phyloP scores from a whole-genome alignment of 345 rosid species.

The Anacardium occidentale region DNA sequence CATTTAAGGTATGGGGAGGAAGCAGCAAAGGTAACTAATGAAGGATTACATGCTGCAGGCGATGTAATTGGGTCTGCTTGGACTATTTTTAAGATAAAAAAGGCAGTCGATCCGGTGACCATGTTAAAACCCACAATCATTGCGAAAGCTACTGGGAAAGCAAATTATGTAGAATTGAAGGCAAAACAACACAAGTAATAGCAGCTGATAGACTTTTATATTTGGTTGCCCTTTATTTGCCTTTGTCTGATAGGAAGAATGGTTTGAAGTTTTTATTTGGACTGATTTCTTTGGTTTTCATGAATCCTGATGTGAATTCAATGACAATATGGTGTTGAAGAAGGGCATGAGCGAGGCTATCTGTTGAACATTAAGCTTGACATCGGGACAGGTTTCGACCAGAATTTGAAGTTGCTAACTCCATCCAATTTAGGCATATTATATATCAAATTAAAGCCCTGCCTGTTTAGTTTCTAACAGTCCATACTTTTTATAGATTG shows the following conservation, averaged over 20 bases:
- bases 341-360: too few relatives aligned
- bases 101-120: conserved; percentile 77
- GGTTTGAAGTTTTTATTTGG: background rate
- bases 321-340: too few relatives aligned
- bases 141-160: conserved; percentile 61
- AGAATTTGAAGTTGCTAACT: too few relatives aligned
- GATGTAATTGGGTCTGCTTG: conserved; percentile 89
- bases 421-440: too few relatives aligned
- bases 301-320: too few relatives aligned
- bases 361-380: too few relatives aligned
- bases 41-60: conserved; percentile 89
- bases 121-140: conserved; percentile 64
- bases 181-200: conserved; percentile 37
- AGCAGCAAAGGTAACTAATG: conserved; percentile 68
- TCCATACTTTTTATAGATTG: too few relatives aligned
- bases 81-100: conserved; percentile 87
- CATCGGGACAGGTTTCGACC: too few relatives aligned
- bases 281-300: background rate
- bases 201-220: background rate
- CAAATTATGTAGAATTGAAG: conserved; percentile 41
- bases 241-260: background rate
- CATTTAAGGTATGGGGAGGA: conserved; percentile 69
- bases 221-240: background rate
- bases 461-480: too few relatives aligned
- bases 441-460: too few relatives aligned